Conservation (phyloP, 176 grass and related monocot genomes). For the Canna indica region DNA sequence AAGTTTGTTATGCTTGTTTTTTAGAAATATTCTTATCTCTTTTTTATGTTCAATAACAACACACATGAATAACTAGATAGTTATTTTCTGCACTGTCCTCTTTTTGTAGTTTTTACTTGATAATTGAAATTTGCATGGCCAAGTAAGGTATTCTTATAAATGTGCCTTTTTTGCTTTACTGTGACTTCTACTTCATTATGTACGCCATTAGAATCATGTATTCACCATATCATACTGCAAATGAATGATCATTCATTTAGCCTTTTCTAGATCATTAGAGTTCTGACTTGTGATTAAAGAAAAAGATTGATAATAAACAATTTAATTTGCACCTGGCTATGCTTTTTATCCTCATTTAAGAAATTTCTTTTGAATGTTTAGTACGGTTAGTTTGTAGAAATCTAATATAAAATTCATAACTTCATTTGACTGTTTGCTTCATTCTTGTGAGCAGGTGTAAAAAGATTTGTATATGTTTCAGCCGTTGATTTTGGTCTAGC, state of each 20-base stretch:
- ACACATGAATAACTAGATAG: too few relatives aligned
- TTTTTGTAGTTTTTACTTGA: not conserved
- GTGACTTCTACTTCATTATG: not conserved
- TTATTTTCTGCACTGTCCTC: too few relatives aligned
- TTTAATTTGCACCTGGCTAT: not conserved
- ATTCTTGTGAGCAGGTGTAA: conserved; percentile 45
- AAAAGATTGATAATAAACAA: not conserved
- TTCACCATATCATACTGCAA: not conserved
- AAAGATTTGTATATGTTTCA: conserved; percentile 91
- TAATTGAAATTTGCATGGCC: not conserved
- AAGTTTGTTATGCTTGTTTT: too few relatives aligned
- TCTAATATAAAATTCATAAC: too few relatives aligned
- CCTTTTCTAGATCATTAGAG: not conserved
- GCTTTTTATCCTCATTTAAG: not conserved
- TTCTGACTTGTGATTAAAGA: too few relatives aligned
- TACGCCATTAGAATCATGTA: not conserved
- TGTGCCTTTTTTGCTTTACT: not conserved
- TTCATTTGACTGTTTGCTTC: not conserved
- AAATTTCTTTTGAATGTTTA: not conserved
- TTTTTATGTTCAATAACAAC: too few relatives aligned
- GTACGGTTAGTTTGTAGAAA: too few relatives aligned
- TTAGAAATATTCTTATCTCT: too few relatives aligned
- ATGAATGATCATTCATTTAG: not conserved
- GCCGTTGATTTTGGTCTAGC: conserved; percentile 78
- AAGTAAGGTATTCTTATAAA: not conserved